A percentile compares a stretch with the other conserved stretches of the same genome.
phyloP scores from a whole-genome alignment of 768 basidiomycete genomes.

The Cystofilobasidium bisporidii region DNA sequence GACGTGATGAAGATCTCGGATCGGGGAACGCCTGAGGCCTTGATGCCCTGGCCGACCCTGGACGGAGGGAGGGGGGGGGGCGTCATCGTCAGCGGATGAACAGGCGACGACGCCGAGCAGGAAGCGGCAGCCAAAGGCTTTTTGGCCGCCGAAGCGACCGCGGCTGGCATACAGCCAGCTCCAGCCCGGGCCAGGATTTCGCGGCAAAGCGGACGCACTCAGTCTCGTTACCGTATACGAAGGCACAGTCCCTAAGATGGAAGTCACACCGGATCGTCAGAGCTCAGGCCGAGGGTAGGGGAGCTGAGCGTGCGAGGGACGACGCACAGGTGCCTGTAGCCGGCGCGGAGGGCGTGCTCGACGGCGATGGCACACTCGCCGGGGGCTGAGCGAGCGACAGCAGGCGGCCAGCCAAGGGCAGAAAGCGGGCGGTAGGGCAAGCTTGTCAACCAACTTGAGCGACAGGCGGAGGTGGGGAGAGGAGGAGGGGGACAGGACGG shows the following conservation, averaged over 20 bases:
- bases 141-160: too few relatives aligned
- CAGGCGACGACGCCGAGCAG: too few relatives aligned
- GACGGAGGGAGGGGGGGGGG: constrained; percentile 15
- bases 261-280: too few relatives aligned
- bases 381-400: too few relatives aligned
- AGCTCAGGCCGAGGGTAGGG: background rate
- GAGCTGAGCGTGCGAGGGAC: background rate
- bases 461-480: too few relatives aligned
- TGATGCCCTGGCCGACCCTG: constrained; percentile 33
- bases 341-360: constrained; percentile 53
- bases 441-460: too few relatives aligned
- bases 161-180: too few relatives aligned
- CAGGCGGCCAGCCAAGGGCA: too few relatives aligned
- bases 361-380: constrained; percentile 69
- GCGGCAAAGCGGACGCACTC: too few relatives aligned
- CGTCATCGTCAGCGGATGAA: background rate
- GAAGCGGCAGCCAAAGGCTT: too few relatives aligned
- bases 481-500: constrained; percentile 8
- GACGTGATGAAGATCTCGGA: constrained; percentile 33
- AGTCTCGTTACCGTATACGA: constrained; percentile 20
- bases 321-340: constrained; percentile 13
- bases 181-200: too few relatives aligned
- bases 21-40: constrained; percentile 32
- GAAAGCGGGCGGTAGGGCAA: too few relatives aligned
- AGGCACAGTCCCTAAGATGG: constrained; percentile 14